Base-by-base conservation (phyloP, 176 grass and related monocot genomes). In the Luzula sylvatica region DNA sequence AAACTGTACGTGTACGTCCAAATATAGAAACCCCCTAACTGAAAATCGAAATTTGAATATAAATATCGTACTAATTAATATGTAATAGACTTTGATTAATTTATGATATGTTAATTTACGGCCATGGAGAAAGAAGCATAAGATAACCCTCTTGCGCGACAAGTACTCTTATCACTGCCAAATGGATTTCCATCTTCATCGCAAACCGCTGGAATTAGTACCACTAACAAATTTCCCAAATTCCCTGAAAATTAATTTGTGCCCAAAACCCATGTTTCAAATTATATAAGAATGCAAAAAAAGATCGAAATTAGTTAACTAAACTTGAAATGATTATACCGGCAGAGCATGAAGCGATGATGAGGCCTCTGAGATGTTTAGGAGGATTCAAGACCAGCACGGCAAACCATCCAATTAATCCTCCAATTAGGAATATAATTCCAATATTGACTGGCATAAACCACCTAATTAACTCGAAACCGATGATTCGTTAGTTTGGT, bases 111-210 rank as follows among this genome's bases (percentile, higher is more conserved):
- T 55, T 29, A 15, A 7, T 24, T 51, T 86, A 86, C 76, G 46
- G 76, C 86, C 86, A 84, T 92, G 32, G 86, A 92, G 50, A 92
- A 92, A 7, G 86, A 92, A 2, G 61, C 72, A 22, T 84, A 92
- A 55, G 86, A 80, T 23, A 84, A 74, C 17, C 76, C 86, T 12
- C 48, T 64, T 17, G 43, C 4, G 0, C 62, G 35, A 63, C 79
- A 89, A 11, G 35, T 27, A 18, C 38, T 68, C 21, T 42, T 24
- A 19, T n/a, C 49, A 17, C 14, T 29, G 4, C 42, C 64, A 19
- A 90, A 90, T 3, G 68, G 86, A 38, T 84, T 81, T 29, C 86
- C 80, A 11, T 81, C 28, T 38, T 92, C 53, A 0, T 50, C 52
- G 57, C 86, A 92, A 30, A 84, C 59, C 0, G 86, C 80, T 2